Evolutionary conservation across 345 rosid genomes (phyloP).

Genomic region (Nephelium lappaceum): DNA sequence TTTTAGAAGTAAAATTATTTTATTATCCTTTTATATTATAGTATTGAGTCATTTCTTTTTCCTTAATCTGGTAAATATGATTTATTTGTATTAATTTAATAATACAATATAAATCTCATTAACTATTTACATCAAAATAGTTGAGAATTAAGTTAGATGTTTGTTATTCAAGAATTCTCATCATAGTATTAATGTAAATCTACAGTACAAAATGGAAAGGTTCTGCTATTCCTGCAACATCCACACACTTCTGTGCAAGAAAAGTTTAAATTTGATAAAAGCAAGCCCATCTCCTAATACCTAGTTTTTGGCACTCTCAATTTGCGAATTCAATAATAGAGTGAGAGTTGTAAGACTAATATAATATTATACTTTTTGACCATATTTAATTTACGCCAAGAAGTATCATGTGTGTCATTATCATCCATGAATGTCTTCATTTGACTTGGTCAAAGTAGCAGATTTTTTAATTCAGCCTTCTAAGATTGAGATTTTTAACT

Average conservation of each 20-base stretch:
- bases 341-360: neutral
- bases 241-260: slow-evolving; percentile 37
- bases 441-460: slow-evolving; percentile 36
- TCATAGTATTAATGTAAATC: neutral
- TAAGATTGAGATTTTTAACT: neutral
- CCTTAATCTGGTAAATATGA: too few relatives aligned
- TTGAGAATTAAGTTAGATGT: too few relatives aligned
- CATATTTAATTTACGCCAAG: slow-evolving; percentile 15
- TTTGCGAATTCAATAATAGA: slow-evolving; percentile 27
- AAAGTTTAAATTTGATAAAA: slow-evolving; percentile 26
- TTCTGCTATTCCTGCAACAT: slow-evolving; percentile 26
- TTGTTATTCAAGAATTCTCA: too few relatives aligned
- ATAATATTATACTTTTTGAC: slow-evolving; percentile 12
- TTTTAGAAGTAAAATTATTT: too few relatives aligned
- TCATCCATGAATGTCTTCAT: neutral
- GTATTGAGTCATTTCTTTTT: too few relatives aligned
- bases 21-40: too few relatives aligned
- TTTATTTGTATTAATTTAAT: too few relatives aligned
- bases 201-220: slow-evolving; percentile 12
- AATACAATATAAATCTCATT: too few relatives aligned
- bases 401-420: slow-evolving; percentile 7
- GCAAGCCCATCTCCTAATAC: slow-evolving; percentile 28
- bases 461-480: neutral
- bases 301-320: slow-evolving; percentile 31
- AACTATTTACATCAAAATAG: too few relatives aligned